A percentile compares a stretch with the other conserved stretches of the same genome.
Conservation (phyloP, 495 filamentous ascomycete species). For the Ascobolus immersus region DNA sequence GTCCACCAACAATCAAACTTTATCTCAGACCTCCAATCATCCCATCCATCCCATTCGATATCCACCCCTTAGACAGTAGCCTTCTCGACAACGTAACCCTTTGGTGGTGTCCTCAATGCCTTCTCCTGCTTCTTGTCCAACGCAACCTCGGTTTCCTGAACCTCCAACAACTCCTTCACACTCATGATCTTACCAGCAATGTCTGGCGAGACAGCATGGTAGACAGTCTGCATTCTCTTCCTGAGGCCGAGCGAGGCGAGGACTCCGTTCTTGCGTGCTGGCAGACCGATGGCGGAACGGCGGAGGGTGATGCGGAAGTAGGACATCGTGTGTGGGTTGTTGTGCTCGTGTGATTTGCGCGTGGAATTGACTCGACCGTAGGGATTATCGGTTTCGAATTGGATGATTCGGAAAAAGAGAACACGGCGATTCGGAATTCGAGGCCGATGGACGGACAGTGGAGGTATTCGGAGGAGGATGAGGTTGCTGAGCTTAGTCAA, state of each 20-base stretch:
- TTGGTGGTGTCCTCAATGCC: conserved; percentile 48
- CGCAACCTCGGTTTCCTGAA: conserved; percentile 52
- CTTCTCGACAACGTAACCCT: conserved; percentile 73
- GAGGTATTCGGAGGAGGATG: neutral
- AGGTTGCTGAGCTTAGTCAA: neutral
- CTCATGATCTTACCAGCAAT: conserved; percentile 90
- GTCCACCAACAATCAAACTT: too few species aligned
- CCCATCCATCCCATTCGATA: too few species aligned
- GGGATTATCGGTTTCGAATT: neutral
- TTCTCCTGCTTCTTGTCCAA: conserved; percentile 49
- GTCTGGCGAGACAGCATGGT: conserved; percentile 60
- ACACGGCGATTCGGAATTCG: neutral
- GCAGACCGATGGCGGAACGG: conserved; percentile 80
- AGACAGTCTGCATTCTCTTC: conserved; percentile 70
- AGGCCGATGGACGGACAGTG: neutral
- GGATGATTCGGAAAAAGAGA: neutral
- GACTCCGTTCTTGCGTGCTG: conserved; percentile 52
- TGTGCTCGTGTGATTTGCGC: neutral
- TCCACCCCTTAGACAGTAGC: too few species aligned
- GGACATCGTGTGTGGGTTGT: conserved; percentile 32
- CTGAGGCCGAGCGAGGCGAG: conserved; percentile 73
- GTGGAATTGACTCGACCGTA: neutral
- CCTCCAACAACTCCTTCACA: conserved; percentile 82
- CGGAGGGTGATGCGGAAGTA: conserved; percentile 91
- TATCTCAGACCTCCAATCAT: too few species aligned